phyloP scores from a whole-genome alignment of 495 filamentous ascomycete genomes.

The Lichenothelia convexa region DNA sequence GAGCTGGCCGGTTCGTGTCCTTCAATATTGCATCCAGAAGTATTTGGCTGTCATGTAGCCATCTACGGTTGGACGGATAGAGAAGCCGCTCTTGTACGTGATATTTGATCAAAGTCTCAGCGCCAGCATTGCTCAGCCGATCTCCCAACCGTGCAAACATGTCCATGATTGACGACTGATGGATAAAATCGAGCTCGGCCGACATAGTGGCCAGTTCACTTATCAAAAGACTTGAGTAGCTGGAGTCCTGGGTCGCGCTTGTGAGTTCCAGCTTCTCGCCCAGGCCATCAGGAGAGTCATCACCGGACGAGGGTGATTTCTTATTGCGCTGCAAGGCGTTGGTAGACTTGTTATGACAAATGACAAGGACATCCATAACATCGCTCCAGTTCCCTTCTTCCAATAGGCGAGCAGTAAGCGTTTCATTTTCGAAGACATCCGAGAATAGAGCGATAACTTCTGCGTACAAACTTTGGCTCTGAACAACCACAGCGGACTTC shows the following conservation, averaged over 20 bases:
- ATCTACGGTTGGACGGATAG: conserved; percentile 49
- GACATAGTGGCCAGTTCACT: conserved; percentile 14
- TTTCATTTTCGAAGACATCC: conserved; percentile 5
- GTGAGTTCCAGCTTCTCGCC: background rate
- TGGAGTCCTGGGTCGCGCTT: background rate
- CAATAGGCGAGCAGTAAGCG: conserved; percentile 6
- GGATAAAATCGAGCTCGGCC: conserved; percentile 23
- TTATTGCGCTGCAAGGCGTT: background rate
- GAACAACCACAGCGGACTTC: conserved; percentile 4
- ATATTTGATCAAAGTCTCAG: conserved; percentile 37
- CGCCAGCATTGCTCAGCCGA: conserved; percentile 39
- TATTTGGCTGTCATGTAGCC: conserved; percentile 42
- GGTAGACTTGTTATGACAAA: conserved; percentile 2
- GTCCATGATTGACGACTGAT: conserved; percentile 42
- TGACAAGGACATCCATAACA: conserved; percentile 1
- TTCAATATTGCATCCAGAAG: conserved; percentile 50
- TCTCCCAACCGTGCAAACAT: conserved; percentile 47
- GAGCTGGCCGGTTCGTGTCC: conserved; percentile 39
- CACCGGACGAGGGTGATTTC: background rate
- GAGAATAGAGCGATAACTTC: conserved; percentile 8
- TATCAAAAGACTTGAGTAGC: conserved; percentile 3
- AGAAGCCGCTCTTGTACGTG: conserved; percentile 44
- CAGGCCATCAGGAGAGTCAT: background rate
- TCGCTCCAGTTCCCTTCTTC: conserved; percentile 13
- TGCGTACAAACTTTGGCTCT: conserved; percentile 5